These are phyloP conservation scores for Phialemonium atrogriseum DNA, from an alignment of 2,329 filamentous ascomycete species.

Conservation along the genomic window DNA sequence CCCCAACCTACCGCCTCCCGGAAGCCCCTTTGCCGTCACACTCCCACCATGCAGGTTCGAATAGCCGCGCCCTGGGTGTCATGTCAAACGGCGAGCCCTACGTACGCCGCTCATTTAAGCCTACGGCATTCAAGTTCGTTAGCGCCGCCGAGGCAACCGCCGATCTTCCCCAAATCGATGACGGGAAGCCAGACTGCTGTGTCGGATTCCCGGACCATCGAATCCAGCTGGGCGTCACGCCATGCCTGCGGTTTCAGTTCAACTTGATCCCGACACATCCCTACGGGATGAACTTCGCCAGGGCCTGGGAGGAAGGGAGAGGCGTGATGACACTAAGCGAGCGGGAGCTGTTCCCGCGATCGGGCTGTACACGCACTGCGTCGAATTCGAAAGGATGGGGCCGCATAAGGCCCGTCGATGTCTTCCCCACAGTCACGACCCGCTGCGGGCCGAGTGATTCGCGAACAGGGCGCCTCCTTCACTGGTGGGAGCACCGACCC, in stretches of 20 bases:
- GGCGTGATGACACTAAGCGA: slow-evolving; percentile 30
- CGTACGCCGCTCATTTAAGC: slow-evolving; percentile 37
- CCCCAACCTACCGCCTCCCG: slow-evolving; percentile 53
- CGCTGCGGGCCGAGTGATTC: slow-evolving; percentile 39
- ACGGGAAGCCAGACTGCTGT: slow-evolving; percentile 54
- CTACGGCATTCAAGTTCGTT: slow-evolving; percentile 53
- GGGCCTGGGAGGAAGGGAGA: slow-evolving; percentile 31
- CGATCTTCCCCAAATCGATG: slow-evolving; percentile 56
- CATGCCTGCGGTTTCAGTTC: slow-evolving; percentile 35
- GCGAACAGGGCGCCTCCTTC: slow-evolving; percentile 46
- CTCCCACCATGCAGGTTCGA: slow-evolving; percentile 37
- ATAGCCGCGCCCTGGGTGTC: slow-evolving; percentile 38
- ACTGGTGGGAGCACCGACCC: slow-evolving; percentile 57
- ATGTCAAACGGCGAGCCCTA: slow-evolving; percentile 53
- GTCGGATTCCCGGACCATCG: slow-evolving; percentile 62
- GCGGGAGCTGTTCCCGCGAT: slow-evolving; percentile 28
- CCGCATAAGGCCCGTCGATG: slow-evolving; percentile 30
- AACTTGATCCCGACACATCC: slow-evolving; percentile 51
- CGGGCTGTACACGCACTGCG: slow-evolving; percentile 7
- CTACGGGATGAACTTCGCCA: slow-evolving; percentile 41
- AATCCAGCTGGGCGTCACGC: slow-evolving; percentile 30
- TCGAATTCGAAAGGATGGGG: slow-evolving; percentile 23
- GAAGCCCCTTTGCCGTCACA: slow-evolving; percentile 52
- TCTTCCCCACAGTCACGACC: slow-evolving; percentile 60
- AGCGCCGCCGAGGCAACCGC: slow-evolving; percentile 43